Base-by-base conservation (phyloP, 345 rosid genomes). In the Aurinia saxatilis region DNA sequence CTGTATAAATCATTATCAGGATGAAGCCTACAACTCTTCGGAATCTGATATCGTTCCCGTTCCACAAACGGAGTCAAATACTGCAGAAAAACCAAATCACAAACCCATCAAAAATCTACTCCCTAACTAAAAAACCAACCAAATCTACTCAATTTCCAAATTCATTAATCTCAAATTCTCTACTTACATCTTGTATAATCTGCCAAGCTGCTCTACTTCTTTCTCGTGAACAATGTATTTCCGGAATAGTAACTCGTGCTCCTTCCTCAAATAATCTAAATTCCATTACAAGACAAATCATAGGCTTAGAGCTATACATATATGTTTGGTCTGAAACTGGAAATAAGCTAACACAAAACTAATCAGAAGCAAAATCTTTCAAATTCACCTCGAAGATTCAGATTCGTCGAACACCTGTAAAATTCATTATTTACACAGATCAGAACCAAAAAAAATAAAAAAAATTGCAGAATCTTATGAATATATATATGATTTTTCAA, bases 211-310 rank as follows among this genome's bases (percentile, higher is more conserved):
- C 82, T 75, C 88, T 73, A 66, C 96, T 93, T 79, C 99, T 80
- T 57, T 86, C 92, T 68, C 99, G 60, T 2, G 96, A 87, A 73
- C 99, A 93, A 76, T 90, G 99, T n/a, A 93, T 77, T 61, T 82
- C 85, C 42, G 65, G 84, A 47, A 19, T 60, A 57, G 23, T 62
- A 50, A 57, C 75, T 3, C 34, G 2, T 13, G 17, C 40, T 50
- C 67, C 83, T 71, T 73, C 67, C 48, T 57, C 38, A 42, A 62
- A 72, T 25, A 59, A 73, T 71, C 87, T 86, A 59, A 46, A 64
- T 15, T 70, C 14, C 60, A 69, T 12, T 35, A 57, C 8, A 17
- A 76, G 48, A 63, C 29, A 9, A 21, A 57, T 23, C 48, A 29
- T 19, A 46, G 7, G 2, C 16, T 23, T 7, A n/a, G 49, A 42